Base-by-base conservation (phyloP, 352 stramenopile species). In the Pythium brachiatum region DNA sequence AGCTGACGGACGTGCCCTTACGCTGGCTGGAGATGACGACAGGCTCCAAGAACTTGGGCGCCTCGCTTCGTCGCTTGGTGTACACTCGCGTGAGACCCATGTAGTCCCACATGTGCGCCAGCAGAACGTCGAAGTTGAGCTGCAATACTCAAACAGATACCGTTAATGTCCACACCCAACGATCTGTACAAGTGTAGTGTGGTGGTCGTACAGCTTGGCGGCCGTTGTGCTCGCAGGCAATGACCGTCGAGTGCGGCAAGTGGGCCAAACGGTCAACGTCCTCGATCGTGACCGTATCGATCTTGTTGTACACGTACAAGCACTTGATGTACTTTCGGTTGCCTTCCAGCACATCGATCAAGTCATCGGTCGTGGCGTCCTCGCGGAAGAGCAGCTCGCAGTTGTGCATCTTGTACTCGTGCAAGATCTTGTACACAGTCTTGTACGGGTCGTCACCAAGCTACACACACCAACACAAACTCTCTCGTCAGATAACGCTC, bases 301-400 rank as follows among this genome's bases (percentile, higher is more conserved):
- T 98, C 81, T 99, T 99, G 83, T 99, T 99, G 91, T 99, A 99
- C 63, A 99, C 92, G 75, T 99, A 99, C 48, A 99, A 72, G 68
- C 88, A 98, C 85, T 98, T 98, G 62, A 99, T 98, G 83, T 99
- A 99, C 71, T 98, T 98, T 54, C 94, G 90, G 75, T 99, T 99
- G 57, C 97, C 97, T 78, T 99, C 89, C 58, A 99, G 95, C 26
- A 99, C 94, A 83, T 99, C 97, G 61, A 99, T 99, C 32, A 99
- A 73, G 68, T 99, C 92, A 76, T 99, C 97, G 7, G 97, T 94
- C 21, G 86, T 95, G 65, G 96, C 95, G 62, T 99, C 96, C 78
- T 99, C 97, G 60, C 97, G 88, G 64, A 98, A 97, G 20, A 99
- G 76, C 31, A 99, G 79, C 64, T 99, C 96, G 53, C 94, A 98